Evolutionary conservation across 2,329 filamentous ascomycete genomes (phyloP).

Genomic region (Iodosphaeria phyllophila): DNA sequence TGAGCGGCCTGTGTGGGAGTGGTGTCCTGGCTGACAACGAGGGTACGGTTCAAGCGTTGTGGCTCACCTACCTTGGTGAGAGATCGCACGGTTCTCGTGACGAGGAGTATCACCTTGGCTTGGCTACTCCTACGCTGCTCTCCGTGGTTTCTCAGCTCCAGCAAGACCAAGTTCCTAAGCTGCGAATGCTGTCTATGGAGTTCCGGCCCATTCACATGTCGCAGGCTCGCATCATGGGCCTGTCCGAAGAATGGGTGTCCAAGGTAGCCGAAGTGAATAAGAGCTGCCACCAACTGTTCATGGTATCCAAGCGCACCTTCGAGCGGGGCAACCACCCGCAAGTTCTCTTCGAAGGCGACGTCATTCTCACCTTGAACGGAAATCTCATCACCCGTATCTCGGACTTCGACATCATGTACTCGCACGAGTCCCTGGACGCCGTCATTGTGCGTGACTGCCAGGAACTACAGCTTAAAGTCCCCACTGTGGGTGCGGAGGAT

Average conservation of each 20-base stretch:
- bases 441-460: conserved; percentile 72
- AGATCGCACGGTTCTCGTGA: conserved; percentile 68
- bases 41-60: conserved; percentile 83
- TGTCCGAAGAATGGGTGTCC: conserved; percentile 88
- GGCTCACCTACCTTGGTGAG: conserved; percentile 94
- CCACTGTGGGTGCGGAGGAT: conserved; percentile 74
- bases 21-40: conserved; percentile 82
- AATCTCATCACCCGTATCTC: conserved; percentile 85
- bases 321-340: conserved; percentile 28
- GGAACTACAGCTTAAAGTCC: conserved; percentile 58
- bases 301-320: conserved; percentile 80
- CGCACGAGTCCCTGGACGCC: conserved; percentile 64
- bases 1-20: conserved; percentile 82
- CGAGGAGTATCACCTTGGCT: conserved; percentile 87
- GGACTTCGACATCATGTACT: conserved; percentile 94
- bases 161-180: conserved; percentile 55
- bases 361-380: conserved; percentile 77
- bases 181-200: conserved; percentile 86
- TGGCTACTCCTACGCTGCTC: conserved; percentile 73
- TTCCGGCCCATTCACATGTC: conserved; percentile 93
- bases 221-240: conserved; percentile 91
- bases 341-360: conserved; percentile 73
- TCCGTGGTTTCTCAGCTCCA: conserved; percentile 81
- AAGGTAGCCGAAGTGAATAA: conserved; percentile 78
- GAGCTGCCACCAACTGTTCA: conserved; percentile 89